Conservation (phyloP, 495 filamentous ascomycete genomes). For the Friedmanniomyces simplex region DNA sequence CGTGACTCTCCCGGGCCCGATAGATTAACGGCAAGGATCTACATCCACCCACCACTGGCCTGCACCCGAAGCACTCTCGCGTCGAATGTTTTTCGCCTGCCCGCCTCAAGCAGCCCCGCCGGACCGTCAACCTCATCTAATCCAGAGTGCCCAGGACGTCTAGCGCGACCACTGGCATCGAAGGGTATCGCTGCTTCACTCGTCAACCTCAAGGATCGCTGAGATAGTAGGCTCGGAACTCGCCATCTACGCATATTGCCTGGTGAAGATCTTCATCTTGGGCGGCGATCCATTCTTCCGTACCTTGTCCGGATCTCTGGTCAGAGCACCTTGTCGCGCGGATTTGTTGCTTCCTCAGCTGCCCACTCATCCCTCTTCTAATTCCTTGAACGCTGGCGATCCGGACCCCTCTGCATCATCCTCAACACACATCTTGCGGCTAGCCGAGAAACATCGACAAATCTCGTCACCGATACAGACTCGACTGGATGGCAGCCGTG, state of each 20-base stretch:
- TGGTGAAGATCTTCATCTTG: background rate
- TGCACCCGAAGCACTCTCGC: background rate
- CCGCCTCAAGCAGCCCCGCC: background rate
- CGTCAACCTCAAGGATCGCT: too few species aligned
- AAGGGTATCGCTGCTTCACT: background rate
- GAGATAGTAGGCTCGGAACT: too few species aligned
- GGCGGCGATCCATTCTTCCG: background rate
- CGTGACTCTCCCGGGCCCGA: constrained; percentile 10
- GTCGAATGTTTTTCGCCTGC: background rate
- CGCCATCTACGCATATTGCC: background rate
- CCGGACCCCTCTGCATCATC: too few species aligned
- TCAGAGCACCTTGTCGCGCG: background rate
- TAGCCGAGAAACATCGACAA: background rate
- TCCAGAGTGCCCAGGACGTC: background rate
- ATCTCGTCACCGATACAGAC: background rate
- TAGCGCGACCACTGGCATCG: background rate
- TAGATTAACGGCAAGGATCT: constrained; percentile 18
- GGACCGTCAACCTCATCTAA: background rate
- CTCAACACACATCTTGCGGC: too few species aligned
- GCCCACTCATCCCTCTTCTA: background rate
- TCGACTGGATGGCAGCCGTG: background rate
- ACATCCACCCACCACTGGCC: background rate
- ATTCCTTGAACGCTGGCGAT: too few species aligned
- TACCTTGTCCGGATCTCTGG: background rate
- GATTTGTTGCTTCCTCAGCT: background rate